These are phyloP conservation scores for Lodderomyces metapsilosis DNA, from an alignment of 1,139 yeast genomes.

Conservation along the genomic window DNA sequence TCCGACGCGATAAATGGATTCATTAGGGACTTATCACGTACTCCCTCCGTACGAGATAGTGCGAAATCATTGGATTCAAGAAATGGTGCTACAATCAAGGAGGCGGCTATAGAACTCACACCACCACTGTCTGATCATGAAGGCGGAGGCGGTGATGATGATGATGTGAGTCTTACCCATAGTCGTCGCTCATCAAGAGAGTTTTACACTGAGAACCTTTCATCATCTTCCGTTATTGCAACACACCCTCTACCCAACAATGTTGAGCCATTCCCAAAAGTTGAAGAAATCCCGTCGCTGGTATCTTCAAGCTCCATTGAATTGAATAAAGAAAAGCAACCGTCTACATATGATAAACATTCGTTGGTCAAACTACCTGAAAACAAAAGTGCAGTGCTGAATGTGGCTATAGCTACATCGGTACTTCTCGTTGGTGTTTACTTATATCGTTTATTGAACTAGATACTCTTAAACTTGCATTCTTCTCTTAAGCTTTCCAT, in stretches of 20 bases:
- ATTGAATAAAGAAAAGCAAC: not conserved
- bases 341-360: not conserved
- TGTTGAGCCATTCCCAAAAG: slow-evolving; percentile 15
- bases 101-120: slow-evolving; percentile 16
- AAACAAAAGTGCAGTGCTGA: slow-evolving; percentile 10
- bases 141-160: slow-evolving; percentile 7
- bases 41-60: slow-evolving; percentile 14
- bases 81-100: slow-evolving; percentile 3
- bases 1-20: slow-evolving; percentile 15
- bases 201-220: slow-evolving; percentile 2
- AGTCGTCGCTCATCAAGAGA: slow-evolving; percentile 3
- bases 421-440: slow-evolving; percentile 15
- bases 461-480: too few relatives aligned
- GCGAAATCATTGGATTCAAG: slow-evolving; percentile 9
- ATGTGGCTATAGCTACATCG: slow-evolving; percentile 14
- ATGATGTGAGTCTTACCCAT: not conserved
- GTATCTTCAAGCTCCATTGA: not conserved
- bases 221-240: slow-evolving; percentile 10
- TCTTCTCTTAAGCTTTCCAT: slow-evolving; percentile 34
- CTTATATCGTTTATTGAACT: slow-evolving; percentile 11
- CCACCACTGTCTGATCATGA: slow-evolving; percentile 24
- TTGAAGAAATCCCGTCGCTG: slow-evolving; percentile 6
- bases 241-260: slow-evolving; percentile 7
- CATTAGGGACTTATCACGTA: slow-evolving; percentile 13
- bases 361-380: slow-evolving; percentile 4